Percentiles rank a stretch among this genome's conserved stretches.
phyloP scores from a whole-genome alignment of 352 stramenopile species.

The Globisporangium radiosum region DNA sequence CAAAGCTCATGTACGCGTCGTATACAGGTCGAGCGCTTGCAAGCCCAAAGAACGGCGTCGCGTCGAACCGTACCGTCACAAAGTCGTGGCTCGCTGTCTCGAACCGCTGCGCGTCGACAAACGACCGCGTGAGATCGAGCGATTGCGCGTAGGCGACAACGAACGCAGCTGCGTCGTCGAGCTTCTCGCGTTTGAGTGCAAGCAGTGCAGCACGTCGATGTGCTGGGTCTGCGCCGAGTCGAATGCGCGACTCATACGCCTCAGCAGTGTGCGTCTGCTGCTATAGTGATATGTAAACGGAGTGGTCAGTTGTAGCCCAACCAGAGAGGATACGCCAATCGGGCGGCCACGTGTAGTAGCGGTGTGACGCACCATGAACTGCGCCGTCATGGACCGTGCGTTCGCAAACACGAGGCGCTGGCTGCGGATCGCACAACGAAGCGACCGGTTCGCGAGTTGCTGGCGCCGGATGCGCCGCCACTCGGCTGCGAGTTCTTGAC shows the following conservation, averaged over 20 bases:
- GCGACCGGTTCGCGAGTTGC: conserved; percentile 20
- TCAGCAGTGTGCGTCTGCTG: conserved; percentile 25
- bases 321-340: not conserved
- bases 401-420: conserved; percentile 37
- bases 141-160: conserved; percentile 26
- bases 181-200: conserved; percentile 28
- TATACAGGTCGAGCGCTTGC: conserved; percentile 30
- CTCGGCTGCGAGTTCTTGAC: conserved; percentile 19
- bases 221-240: conserved; percentile 15
- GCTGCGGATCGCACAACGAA: conserved; percentile 24
- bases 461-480: conserved; percentile 15
- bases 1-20: conserved; percentile 38
- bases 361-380: conserved; percentile 24
- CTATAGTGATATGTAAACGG: not conserved
- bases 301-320: not conserved
- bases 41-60: conserved; percentile 30
- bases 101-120: conserved; percentile 31
- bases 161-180: conserved; percentile 29
- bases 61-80: conserved; percentile 30
- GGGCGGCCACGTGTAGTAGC: not conserved
- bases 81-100: conserved; percentile 27
- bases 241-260: conserved; percentile 28
- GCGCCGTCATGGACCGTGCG: conserved; percentile 21
- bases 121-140: conserved; percentile 26
- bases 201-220: conserved; percentile 25